Evolutionary conservation across 345 rosid species (phyloP).

Genomic region (Aethionema arabicum): DNA sequence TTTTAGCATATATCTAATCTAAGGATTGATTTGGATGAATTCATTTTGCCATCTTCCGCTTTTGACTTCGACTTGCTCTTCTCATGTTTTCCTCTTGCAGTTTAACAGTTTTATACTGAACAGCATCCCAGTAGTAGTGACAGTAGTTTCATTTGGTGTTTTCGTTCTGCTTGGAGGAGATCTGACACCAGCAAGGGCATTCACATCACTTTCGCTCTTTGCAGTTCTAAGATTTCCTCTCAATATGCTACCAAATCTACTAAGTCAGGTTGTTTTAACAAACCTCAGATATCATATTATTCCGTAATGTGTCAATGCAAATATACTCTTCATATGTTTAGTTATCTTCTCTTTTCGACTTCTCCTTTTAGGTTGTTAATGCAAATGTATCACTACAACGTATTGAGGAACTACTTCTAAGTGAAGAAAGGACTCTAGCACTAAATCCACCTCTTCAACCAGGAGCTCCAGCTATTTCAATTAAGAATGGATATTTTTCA

Average conservation of each 20-base stretch:
- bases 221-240: slow-evolving; percentile 76
- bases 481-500: slow-evolving; percentile 75
- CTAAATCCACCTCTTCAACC: slow-evolving; percentile 80
- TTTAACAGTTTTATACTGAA: slow-evolving; percentile 77
- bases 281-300: neutral
- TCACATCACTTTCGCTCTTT: slow-evolving; percentile 93
- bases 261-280: slow-evolving; percentile 68
- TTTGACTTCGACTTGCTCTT: slow-evolving; percentile 20
- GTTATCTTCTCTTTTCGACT: slow-evolving; percentile 10
- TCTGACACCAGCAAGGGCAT: slow-evolving; percentile 91
- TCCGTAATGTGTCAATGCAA: neutral
- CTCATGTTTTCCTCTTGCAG: slow-evolving; percentile 48
- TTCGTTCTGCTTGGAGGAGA: slow-evolving; percentile 93
- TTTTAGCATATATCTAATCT: neutral
- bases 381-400: slow-evolving; percentile 93
- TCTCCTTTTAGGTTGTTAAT: slow-evolving; percentile 64
- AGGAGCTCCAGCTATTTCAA: slow-evolving; percentile 74
- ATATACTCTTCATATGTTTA: slow-evolving; percentile 12
- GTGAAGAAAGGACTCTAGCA: slow-evolving; percentile 76
- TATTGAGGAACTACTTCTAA: slow-evolving; percentile 72
- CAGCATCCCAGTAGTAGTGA: slow-evolving; percentile 84
- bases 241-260: slow-evolving; percentile 79
- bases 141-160: slow-evolving; percentile 83
- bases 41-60: neutral
- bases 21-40: neutral